Evolutionary conservation across 2,329 filamentous ascomycete genomes (phyloP).

Genomic region (Cryphonectria carpinicola): DNA sequence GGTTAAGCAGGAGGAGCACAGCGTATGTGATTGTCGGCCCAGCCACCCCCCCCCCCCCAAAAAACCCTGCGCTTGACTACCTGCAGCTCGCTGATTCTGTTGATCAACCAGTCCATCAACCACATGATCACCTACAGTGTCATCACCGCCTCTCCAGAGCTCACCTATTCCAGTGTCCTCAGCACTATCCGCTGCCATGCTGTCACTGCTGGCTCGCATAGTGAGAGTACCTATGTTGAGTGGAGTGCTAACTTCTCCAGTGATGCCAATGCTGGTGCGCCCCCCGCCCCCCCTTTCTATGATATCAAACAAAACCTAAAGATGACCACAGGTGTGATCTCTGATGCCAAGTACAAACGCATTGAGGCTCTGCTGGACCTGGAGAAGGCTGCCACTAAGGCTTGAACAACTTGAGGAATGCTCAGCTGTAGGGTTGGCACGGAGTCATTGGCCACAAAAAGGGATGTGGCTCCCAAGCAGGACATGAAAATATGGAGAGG

Average conservation of each 20-base stretch:
- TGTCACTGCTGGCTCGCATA: slow-evolving; percentile 67
- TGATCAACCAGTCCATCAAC: slow-evolving; percentile 60
- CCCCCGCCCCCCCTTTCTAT: neutral
- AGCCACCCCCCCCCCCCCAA: neutral
- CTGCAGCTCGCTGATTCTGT: neutral
- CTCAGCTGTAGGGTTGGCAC: neutral
- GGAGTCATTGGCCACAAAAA: neutral
- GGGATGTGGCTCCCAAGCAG: neutral
- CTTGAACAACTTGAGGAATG: slow-evolving; percentile 21
- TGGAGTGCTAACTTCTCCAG: slow-evolving; percentile 73
- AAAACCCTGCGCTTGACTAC: too few species aligned
- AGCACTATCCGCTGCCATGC: slow-evolving; percentile 69
- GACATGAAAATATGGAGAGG: neutral
- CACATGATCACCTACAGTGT: slow-evolving; percentile 77
- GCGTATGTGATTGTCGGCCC: slow-evolving; percentile 48
- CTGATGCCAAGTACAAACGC: slow-evolving; percentile 78
- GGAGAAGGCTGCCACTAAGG: slow-evolving; percentile 52
- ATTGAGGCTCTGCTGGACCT: slow-evolving; percentile 71
- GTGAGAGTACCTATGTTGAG: slow-evolving; percentile 68
- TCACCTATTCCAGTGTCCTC: slow-evolving; percentile 68
- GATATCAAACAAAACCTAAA: too few species aligned
- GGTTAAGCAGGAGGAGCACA: slow-evolving; percentile 78
- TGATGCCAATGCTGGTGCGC: slow-evolving; percentile 68
- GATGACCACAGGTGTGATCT: slow-evolving; percentile 61
- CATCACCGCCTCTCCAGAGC: slow-evolving; percentile 67